Base-by-base conservation (phyloP, 1,139 yeast genomes). In the Yamadazyma aaseri region DNA sequence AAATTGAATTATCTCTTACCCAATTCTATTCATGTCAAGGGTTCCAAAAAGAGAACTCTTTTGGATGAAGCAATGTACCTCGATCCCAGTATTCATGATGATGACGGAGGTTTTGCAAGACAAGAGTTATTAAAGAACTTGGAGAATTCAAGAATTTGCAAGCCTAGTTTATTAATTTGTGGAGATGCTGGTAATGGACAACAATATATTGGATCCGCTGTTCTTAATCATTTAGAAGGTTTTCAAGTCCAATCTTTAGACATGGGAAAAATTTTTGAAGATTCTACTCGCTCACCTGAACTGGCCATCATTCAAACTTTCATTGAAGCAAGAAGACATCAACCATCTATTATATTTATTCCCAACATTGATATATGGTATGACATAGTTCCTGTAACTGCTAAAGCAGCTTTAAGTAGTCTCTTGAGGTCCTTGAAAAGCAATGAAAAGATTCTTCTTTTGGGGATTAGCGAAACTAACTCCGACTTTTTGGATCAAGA, bases 181-280 rank as follows among this genome's bases (percentile, higher is more conserved):
- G 97, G 98, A 2, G 64, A 66, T 3, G 63, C 70, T n/a, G 97
- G 97, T 0, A 77, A 76, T 60, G 99, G 98, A 1, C 96, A 90
- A 49, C 86, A 81, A 46, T 90, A 92, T 55, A 55, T 94, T 11
- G 85, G 92, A 7, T 73, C 92, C 1, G 97, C 97, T 0, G 68
- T 89, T 11, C 63, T 92, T 38, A 86, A 89, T 49, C 75, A 79
- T 47, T 65, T 94, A 40, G 98, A 92, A 60, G 96, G 96, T 0
- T 89, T 82, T 49, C 95, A 89, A 52, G 81, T 89, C 7, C 97
- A 92, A 53, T 76, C 85, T 1, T 65, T 94, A 30, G 98, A 92
- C 55, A 65, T 92, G 41, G 87, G 90, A 1, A 73, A 82, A 14
- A 58, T 92, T 39, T 79, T 82, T 47, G 81, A 92, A 10, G 97